phyloP scores from a whole-genome alignment of 176 grass and related monocot genomes.

The Eremochloa ophiuroides region DNA sequence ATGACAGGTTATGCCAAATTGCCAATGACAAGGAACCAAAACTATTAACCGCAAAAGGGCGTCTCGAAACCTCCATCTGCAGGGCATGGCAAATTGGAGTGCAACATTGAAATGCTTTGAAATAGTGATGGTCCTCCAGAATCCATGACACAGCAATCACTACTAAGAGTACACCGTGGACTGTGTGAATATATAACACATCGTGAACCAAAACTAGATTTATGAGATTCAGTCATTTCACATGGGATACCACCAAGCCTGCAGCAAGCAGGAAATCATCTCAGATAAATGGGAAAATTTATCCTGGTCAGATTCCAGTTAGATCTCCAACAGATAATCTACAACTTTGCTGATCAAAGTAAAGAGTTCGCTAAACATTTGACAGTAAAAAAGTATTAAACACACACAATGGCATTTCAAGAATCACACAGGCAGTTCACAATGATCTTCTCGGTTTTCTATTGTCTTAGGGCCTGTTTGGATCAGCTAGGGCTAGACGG shows the following conservation, averaged over 20 bases:
- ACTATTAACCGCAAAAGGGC: constrained; percentile 3
- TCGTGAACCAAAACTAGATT: background rate
- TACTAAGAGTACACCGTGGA: background rate
- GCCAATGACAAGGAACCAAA: background rate
- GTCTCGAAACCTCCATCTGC: background rate
- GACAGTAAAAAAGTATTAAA: background rate
- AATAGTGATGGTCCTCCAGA: constrained; percentile 1
- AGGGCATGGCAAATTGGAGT: background rate
- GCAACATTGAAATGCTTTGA: background rate
- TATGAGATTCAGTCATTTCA: constrained; percentile 10
- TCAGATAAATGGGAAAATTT: constrained; percentile 5
- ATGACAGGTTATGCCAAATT: background rate
- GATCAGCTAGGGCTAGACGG: background rate
- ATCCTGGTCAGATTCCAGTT: background rate
- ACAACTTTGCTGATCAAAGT: background rate
- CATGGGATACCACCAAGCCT: constrained; percentile 45
- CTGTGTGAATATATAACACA: background rate
- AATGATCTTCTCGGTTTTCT: background rate
- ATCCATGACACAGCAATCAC: background rate
- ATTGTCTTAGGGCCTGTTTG: background rate
- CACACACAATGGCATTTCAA: constrained; percentile 1
- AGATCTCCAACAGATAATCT: background rate
- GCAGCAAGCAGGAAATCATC: constrained; percentile 11
- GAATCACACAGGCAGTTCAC: background rate
- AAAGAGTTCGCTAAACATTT: background rate